Percentiles rank a stretch among this genome's conserved stretches.
These are phyloP conservation scores for Cercospora sesami DNA, from an alignment of 2,329 filamentous ascomycete genomes.

Conservation along the genomic window DNA sequence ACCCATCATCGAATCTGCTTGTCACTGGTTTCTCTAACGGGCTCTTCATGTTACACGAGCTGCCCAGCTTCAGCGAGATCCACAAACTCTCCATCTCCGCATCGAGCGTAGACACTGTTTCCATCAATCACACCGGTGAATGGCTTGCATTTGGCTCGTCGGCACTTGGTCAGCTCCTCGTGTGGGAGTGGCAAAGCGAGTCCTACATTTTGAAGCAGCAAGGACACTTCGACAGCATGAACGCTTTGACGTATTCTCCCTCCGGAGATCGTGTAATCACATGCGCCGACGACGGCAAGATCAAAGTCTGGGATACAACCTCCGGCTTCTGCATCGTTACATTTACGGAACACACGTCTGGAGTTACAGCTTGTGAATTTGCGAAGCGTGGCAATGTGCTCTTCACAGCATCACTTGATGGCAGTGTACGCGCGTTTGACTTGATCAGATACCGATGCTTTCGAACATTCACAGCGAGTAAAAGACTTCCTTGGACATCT, in stretches of 20 bases:
- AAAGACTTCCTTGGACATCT: conserved; percentile 85
- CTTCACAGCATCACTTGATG: conserved; percentile 92
- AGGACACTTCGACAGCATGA: conserved; percentile 95
- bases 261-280: conserved; percentile 93
- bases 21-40: conserved; percentile 96
- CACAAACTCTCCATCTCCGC: conserved; percentile 93
- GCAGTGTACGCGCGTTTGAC: conserved; percentile 94
- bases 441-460: conserved; percentile 95
- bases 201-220: conserved; percentile 98
- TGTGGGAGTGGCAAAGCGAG: conserved; percentile 99
- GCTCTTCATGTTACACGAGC: conserved; percentile 88
- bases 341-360: conserved; percentile 94
- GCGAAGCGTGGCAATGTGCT: conserved; percentile 92
- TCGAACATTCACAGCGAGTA: conserved; percentile 92
- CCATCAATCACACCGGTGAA: conserved; percentile 90
- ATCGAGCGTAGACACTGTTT: conserved; percentile 92
- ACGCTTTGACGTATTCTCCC: conserved; percentile 86
- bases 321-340: conserved; percentile 98
- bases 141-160: conserved; percentile 98
- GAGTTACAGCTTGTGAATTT: conserved; percentile 92
- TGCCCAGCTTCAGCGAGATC: conserved; percentile 93
- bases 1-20: conserved; percentile 83
- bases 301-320: conserved; percentile 96
- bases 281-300: conserved; percentile 92
- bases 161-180: conserved; percentile 89